phyloP scores from a whole-genome alignment of 192 early-diverging fungal species.

The Coemansia sp. region DNA sequence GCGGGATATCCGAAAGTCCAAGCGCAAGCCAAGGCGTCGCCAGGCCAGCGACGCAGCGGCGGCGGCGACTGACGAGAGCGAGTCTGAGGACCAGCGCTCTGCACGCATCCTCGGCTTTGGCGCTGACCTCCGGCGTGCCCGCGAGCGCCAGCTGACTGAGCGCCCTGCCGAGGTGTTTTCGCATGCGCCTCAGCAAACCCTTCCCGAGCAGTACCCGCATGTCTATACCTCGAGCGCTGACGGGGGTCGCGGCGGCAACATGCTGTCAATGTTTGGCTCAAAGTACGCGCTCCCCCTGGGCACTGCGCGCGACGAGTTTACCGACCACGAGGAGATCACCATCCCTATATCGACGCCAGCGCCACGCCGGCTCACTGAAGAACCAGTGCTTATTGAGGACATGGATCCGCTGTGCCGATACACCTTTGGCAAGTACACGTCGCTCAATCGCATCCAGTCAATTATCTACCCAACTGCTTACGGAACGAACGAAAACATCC shows the following conservation, averaged over 20 bases:
- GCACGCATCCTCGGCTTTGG: conserved; percentile 45
- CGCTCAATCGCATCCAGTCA: conserved; percentile 94
- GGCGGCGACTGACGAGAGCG: neutral
- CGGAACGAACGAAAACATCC: conserved; percentile 96
- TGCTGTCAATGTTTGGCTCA: conserved; percentile 78
- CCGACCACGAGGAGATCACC: conserved; percentile 89
- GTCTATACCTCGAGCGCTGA: conserved; percentile 70
- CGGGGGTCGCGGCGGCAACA: conserved; percentile 60
- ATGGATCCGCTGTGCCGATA: conserved; percentile 77
- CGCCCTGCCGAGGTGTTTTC: conserved; percentile 27
- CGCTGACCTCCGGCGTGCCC: conserved; percentile 33
- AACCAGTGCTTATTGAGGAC: conserved; percentile 63
- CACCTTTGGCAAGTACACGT: conserved; percentile 85
- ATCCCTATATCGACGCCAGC: conserved; percentile 81
- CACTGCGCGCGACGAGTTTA: conserved; percentile 69
- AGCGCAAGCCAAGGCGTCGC: conserved; percentile 19
- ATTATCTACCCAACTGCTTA: conserved; percentile 94
- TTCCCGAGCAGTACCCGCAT: conserved; percentile 68
- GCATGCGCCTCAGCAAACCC: neutral
- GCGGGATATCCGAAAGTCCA: conserved; percentile 28
- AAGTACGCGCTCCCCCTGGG: conserved; percentile 80
- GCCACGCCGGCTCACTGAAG: conserved; percentile 66
- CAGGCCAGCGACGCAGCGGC: neutral
- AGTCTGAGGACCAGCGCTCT: conserved; percentile 20
- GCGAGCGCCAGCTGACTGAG: conserved; percentile 48